Conservation (phyloP, 345 rosid species). For the Sisymbrium altissimum region DNA sequence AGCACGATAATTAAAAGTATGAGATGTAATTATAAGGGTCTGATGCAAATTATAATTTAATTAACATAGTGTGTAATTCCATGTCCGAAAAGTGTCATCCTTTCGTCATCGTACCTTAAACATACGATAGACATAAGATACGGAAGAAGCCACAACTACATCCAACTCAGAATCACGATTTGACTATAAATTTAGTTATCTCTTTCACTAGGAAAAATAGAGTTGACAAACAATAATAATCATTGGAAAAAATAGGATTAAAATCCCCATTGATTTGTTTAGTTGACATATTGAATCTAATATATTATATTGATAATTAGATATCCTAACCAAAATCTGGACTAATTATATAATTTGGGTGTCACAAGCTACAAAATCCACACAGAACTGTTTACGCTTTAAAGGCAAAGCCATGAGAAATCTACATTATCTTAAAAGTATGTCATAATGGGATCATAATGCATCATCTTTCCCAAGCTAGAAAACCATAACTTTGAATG, state of each 20-base stretch:
- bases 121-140: neutral
- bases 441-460: constrained; percentile 27
- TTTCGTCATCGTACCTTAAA: constrained; percentile 2
- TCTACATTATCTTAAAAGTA: constrained; percentile 18
- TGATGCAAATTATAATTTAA: neutral
- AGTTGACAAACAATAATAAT: neutral
- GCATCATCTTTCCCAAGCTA: constrained; percentile 14
- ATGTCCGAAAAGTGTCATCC: constrained; percentile 8
- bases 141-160: neutral
- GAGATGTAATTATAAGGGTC: neutral
- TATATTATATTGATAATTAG: neutral
- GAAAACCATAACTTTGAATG: constrained; percentile 11
- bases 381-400: neutral
- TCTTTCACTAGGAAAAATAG: neutral
- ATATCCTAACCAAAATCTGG: neutral
- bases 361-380: neutral
- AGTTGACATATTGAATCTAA: neutral
- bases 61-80: neutral
- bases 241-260: neutral
- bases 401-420: constrained; percentile 8
- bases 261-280: neutral
- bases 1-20: neutral
- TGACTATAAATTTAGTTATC: neutral
- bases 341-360: neutral
- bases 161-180: neutral